phyloP scores from a whole-genome alignment of 768 basidiomycete genomes.

The Rhodotorula diobovata region DNA sequence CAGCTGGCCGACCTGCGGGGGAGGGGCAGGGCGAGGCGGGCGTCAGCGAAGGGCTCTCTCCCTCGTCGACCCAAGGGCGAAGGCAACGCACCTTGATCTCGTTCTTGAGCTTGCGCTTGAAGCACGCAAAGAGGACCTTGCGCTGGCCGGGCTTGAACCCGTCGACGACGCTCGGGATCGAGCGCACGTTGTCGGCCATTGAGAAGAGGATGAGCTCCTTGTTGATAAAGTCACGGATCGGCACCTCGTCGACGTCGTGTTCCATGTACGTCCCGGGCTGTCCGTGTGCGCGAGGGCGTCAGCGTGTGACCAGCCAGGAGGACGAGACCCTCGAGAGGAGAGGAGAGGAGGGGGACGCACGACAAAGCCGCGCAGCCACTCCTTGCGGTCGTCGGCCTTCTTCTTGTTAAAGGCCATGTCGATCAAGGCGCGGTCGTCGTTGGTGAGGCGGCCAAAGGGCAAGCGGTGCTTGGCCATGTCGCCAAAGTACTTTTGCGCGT shows the following conservation, averaged over 20 bases:
- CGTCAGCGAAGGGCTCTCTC: too few relatives aligned
- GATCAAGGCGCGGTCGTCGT: constrained; percentile 80
- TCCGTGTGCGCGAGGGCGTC: background rate
- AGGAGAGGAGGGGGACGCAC: constrained; percentile 49
- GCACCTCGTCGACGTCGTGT: constrained; percentile 78
- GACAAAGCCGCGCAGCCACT: constrained; percentile 92
- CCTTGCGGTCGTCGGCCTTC: constrained; percentile 96
- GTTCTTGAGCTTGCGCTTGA: constrained; percentile 85
- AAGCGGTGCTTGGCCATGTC: constrained; percentile 92
- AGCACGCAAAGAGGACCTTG: constrained; percentile 93
- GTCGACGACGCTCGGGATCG: constrained; percentile 88
- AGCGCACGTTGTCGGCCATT: constrained; percentile 98
- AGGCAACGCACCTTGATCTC: constrained; percentile 69
- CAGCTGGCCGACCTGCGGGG: constrained; percentile 74
- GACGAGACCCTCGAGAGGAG: background rate
- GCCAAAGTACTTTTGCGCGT: constrained; percentile 88
- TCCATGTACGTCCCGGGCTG: constrained; percentile 92
- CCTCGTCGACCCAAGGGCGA: background rate
- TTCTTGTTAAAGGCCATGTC: constrained; percentile 99
- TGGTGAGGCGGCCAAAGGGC: constrained; percentile 73
- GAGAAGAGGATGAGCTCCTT: constrained; percentile 96
- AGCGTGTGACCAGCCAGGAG: background rate
- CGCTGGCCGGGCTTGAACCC: constrained; percentile 96
- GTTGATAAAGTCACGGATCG: constrained; percentile 93
- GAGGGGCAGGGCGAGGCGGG: background rate